phyloP scores from a whole-genome alignment of 495 filamentous ascomycete species.

The Astrothelium macrocarpum region DNA sequence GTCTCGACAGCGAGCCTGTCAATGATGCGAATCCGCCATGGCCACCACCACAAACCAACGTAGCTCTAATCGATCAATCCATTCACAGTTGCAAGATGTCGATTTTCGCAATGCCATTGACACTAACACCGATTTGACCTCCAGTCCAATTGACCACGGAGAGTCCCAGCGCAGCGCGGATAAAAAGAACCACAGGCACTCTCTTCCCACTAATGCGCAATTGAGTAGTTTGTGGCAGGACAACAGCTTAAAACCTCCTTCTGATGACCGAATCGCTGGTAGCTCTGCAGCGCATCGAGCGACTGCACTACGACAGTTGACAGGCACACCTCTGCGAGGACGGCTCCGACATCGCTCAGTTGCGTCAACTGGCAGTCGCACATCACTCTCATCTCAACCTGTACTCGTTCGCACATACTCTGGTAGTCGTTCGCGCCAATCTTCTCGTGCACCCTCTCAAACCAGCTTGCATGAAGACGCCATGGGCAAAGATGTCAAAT shows the following conservation, averaged over 20 bases:
- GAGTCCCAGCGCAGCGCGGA: background rate
- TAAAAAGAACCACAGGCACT: background rate
- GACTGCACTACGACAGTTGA: background rate
- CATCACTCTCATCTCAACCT: slow-evolving; percentile 16
- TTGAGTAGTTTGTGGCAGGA: slow-evolving; percentile 2
- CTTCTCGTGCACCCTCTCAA: slow-evolving; percentile 16
- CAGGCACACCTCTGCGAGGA: slow-evolving; percentile 3
- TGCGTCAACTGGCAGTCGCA: background rate
- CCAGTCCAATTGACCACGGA: background rate
- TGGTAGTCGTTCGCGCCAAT: slow-evolving; percentile 17
- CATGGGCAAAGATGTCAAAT: slow-evolving; percentile 15
- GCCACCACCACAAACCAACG: background rate
- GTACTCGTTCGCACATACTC: slow-evolving; percentile 30
- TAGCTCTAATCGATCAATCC: background rate
- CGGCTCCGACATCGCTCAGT: slow-evolving; percentile 1
- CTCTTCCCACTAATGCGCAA: slow-evolving; percentile 3
- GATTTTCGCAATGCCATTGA: background rate
- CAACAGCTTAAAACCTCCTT: background rate
- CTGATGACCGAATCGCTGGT: background rate
- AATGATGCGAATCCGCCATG: background rate
- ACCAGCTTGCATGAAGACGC: slow-evolving; percentile 1
- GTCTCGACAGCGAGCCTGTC: slow-evolving; percentile 1
- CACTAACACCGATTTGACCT: background rate
- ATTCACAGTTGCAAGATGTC: background rate
- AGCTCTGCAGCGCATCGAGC: background rate